Percentiles rank a stretch among this genome's conserved stretches.
phyloP scores from a whole-genome alignment of 306 rosid species.

The Fragaria nilgerrensis region DNA sequence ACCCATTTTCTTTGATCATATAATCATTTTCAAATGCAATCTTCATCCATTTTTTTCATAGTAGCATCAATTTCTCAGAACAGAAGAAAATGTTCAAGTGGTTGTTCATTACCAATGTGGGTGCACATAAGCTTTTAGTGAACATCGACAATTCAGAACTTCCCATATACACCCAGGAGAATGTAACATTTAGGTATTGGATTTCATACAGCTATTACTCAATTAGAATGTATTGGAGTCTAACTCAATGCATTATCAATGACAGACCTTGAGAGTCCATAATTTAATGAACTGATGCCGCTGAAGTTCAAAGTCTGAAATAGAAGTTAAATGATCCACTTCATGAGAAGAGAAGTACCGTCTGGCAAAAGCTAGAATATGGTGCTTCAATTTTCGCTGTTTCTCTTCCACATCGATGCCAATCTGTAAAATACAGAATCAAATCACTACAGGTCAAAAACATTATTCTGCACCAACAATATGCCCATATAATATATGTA shows the following conservation, averaged over 20 bases:
- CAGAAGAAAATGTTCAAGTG: not conserved
- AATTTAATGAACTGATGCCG: slow-evolving; percentile 67
- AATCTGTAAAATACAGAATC: slow-evolving; percentile 47
- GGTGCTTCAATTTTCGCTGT: slow-evolving; percentile 62
- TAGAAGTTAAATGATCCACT: slow-evolving; percentile 54
- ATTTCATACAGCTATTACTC: not conserved
- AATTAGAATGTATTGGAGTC: not conserved
- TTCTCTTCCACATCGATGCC: slow-evolving; percentile 93
- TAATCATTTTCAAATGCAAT: not conserved
- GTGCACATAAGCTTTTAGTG: not conserved
- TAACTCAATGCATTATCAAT: slow-evolving; percentile 16
- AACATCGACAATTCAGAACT: not conserved
- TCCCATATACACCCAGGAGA: not conserved
- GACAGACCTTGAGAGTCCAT: slow-evolving; percentile 65
- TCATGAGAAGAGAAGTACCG: slow-evolving; percentile 75
- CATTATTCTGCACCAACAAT: slow-evolving; percentile 16
- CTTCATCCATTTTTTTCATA: not conserved
- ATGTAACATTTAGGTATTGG: not conserved
- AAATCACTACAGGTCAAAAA: slow-evolving; percentile 21
- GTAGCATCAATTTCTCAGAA: not conserved
- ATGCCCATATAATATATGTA: slow-evolving; percentile 4
- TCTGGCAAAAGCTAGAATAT: slow-evolving; percentile 65
- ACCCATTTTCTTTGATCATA: not conserved
- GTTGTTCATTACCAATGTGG: not conserved
- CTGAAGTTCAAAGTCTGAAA: slow-evolving; percentile 73